phyloP scores from a whole-genome alignment of 176 grass and related monocot genomes.

The Aechmea fasciata region DNA sequence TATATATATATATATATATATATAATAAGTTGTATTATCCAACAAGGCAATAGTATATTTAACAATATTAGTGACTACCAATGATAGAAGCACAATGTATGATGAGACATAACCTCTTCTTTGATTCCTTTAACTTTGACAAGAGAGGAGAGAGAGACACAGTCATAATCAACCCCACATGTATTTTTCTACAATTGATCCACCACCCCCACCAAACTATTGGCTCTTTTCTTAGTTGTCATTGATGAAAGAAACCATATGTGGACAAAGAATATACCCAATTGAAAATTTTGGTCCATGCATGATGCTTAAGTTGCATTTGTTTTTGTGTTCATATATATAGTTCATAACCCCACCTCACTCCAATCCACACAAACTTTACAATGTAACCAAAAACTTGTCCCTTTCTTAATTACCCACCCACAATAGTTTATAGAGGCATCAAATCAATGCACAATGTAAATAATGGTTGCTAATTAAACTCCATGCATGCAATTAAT shows the following conservation, averaged over 20 bases:
- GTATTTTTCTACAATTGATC: neutral
- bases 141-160: neutral
- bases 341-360: neutral
- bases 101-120: no score
- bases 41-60: no score
- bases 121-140: no score
- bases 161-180: neutral
- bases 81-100: no score
- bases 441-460: no score
- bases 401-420: neutral
- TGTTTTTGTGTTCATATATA: constrained; percentile 12
- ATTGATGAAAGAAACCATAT: constrained; percentile 1
- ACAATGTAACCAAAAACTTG: neutral
- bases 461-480: no score
- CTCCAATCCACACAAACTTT: neutral
- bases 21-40: no score
- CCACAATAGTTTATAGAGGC: neutral
- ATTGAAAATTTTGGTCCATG: neutral
- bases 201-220: neutral
- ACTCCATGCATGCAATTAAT: no score
- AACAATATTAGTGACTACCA: no score
- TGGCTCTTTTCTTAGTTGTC: neutral
- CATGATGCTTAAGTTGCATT: neutral
- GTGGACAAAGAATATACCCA: neutral
- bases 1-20: no score